phyloP scores from a whole-genome alignment of 2,329 filamentous ascomycete species.

The Neocatenulostroma microsporum region DNA sequence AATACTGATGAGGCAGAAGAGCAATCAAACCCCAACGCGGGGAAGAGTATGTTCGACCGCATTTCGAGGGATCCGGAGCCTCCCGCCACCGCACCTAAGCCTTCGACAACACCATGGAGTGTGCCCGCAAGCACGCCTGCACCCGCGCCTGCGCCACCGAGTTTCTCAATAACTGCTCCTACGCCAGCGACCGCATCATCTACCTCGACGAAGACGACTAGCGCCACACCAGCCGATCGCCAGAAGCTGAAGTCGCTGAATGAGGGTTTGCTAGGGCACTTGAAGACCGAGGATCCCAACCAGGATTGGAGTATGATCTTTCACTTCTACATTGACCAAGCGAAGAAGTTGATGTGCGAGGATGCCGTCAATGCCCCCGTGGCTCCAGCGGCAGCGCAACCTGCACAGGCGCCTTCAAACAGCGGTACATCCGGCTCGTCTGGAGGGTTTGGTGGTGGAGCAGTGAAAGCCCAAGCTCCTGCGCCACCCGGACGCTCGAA shows the following conservation, averaged over 20 bases:
- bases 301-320: constrained; percentile 23
- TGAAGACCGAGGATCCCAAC: constrained; percentile 17
- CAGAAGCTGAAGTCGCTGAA: constrained; percentile 22
- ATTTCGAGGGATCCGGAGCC: constrained; percentile 9
- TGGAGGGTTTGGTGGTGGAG: too few species aligned
- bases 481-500: neutral
- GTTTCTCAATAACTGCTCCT: neutral
- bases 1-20: neutral
- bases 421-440: too few species aligned
- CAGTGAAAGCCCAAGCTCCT: neutral
- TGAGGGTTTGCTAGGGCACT: constrained; percentile 20
- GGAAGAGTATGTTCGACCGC: constrained; percentile 12
- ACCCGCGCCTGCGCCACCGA: neutral
- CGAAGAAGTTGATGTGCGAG: constrained; percentile 17
- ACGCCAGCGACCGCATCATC: constrained; percentile 2
- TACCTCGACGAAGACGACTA: neutral
- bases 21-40: constrained; percentile 3
- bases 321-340: constrained; percentile 20
- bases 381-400: neutral
- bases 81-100: constrained; percentile 9
- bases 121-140: neutral
- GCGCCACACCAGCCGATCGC: neutral
- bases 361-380: constrained; percentile 2
- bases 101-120: constrained; percentile 1
- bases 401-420: neutral